Percentiles rank a stretch among this genome's conserved stretches.
These are phyloP conservation scores for Fusarium longipes DNA, from an alignment of 2,329 filamentous ascomycete genomes.

Conservation along the genomic window DNA sequence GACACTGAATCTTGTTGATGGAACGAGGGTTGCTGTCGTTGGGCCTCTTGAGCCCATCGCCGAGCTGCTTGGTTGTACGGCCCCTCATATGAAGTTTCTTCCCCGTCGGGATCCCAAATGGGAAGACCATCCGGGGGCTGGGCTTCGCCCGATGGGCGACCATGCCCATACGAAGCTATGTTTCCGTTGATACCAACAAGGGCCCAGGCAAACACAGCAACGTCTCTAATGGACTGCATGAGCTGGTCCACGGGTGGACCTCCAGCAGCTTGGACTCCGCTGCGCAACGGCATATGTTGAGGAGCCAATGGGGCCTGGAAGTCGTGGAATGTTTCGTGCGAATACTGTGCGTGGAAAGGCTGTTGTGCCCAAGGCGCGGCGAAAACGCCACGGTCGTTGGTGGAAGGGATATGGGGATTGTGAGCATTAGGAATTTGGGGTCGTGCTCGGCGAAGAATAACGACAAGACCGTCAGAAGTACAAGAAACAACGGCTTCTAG, in stretches of 20 bases:
- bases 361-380: constrained; percentile 83
- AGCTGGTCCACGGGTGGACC: constrained; percentile 71
- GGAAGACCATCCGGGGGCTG: constrained; percentile 59
- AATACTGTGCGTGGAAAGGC: constrained; percentile 65
- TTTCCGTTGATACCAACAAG: constrained; percentile 83
- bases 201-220: constrained; percentile 91
- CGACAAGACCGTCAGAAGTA: constrained; percentile 87
- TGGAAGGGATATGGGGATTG: constrained; percentile 58
- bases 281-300: constrained; percentile 58
- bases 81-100: constrained; percentile 34
- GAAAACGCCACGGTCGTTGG: constrained; percentile 73
- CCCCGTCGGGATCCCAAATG: constrained; percentile 42
- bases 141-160: constrained; percentile 71
- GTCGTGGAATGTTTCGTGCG: constrained; percentile 49
- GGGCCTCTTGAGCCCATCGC: constrained; percentile 33
- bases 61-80: constrained; percentile 44
- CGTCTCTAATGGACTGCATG: constrained; percentile 84
- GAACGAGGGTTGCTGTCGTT: constrained; percentile 9
- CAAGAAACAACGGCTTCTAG: constrained; percentile 92
- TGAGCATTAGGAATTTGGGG: constrained; percentile 72
- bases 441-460: constrained; percentile 79
- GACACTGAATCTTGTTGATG: constrained; percentile 6
- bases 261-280: constrained; percentile 58
- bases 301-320: constrained; percentile 53
- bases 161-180: constrained; percentile 71